Evolutionary conservation across 768 basidiomycete genomes (phyloP).

Genomic region (Fistulinella prunicolor): DNA sequence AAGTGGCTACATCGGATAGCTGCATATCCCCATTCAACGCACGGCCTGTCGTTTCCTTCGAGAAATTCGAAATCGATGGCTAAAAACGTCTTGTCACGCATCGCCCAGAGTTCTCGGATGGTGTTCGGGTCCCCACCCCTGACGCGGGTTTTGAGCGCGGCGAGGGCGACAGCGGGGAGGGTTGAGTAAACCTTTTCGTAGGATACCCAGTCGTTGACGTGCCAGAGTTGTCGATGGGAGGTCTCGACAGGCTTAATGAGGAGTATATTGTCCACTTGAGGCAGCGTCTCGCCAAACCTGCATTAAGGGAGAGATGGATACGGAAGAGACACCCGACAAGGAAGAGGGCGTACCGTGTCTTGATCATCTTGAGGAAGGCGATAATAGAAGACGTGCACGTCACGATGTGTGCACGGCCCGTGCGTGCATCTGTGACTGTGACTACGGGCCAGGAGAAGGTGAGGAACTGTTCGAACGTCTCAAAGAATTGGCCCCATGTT

Average conservation of each 20-base stretch:
- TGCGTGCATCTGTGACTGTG: constrained; percentile 67
- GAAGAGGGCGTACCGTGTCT: constrained; percentile 52
- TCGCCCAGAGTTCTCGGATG: constrained; percentile 65
- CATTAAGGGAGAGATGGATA: neutral
- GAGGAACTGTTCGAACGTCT: constrained; percentile 75
- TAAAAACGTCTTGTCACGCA: constrained; percentile 69
- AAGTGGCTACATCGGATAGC: constrained; percentile 72
- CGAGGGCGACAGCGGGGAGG: constrained; percentile 64
- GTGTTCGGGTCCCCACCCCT: constrained; percentile 63
- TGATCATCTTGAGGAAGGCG: constrained; percentile 83
- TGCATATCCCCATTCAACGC: constrained; percentile 82
- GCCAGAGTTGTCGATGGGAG: constrained; percentile 62
- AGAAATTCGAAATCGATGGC: constrained; percentile 74
- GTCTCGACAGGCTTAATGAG: constrained; percentile 68
- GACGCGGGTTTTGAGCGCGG: constrained; percentile 63
- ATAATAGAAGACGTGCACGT: constrained; percentile 69
- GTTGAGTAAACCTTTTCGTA: constrained; percentile 72
- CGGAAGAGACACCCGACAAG: neutral
- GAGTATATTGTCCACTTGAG: constrained; percentile 70
- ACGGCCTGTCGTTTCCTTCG: constrained; percentile 65
- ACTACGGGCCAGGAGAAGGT: constrained; percentile 83
- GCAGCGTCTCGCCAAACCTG: constrained; percentile 73
- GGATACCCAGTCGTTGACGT: constrained; percentile 60
- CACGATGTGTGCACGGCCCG: constrained; percentile 74
- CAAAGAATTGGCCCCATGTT: constrained; percentile 77